Percentiles rank a stretch among this genome's conserved stretches.
Conservation (phyloP, 805 yeast genomes). For the Blastobotrys peoriensis region DNA sequence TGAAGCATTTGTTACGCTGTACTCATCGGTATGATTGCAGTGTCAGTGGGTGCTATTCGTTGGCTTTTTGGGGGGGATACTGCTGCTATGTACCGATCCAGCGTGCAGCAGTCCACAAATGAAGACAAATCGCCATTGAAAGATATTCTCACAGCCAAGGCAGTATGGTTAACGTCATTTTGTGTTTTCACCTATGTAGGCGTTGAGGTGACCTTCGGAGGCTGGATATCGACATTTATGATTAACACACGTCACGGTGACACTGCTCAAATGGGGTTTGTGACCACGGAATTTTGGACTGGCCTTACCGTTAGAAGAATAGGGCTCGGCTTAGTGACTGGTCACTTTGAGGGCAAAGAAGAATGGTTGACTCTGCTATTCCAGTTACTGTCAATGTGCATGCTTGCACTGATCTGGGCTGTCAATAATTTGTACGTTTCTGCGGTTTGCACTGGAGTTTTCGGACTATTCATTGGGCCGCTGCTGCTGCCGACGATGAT, state of each 20-base stretch:
- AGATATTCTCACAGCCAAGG: constrained; percentile 7
- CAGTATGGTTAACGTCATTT: constrained; percentile 41
- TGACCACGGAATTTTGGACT: constrained; percentile 66
- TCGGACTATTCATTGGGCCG: constrained; percentile 64
- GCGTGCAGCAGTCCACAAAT: not conserved
- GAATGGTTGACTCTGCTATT: constrained; percentile 22
- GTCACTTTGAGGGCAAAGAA: constrained; percentile 14
- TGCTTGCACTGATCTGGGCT: constrained; percentile 44
- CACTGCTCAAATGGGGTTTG: constrained; percentile 47
- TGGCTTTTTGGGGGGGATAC: constrained; percentile 39
- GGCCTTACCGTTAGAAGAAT: constrained; percentile 65
- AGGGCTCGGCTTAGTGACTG: constrained; percentile 36
- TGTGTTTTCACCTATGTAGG: constrained; percentile 62
- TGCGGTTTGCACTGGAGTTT: constrained; percentile 41
- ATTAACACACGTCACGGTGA: constrained; percentile 48
- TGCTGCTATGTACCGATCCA: constrained; percentile 4
- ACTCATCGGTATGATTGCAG: constrained; percentile 36
- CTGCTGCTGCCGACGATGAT: constrained; percentile 65
- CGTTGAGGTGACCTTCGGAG: constrained; percentile 61
- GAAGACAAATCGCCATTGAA: not conserved
- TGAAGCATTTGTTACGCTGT: constrained; percentile 55
- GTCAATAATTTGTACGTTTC: constrained; percentile 41
- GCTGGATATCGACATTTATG: constrained; percentile 65
- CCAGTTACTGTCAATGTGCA: constrained; percentile 32
- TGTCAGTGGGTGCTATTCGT: constrained; percentile 31